These are phyloP conservation scores for Solanum lycopersicoides DNA, from an alignment of 257 asterid genomes.

Conservation along the genomic window DNA sequence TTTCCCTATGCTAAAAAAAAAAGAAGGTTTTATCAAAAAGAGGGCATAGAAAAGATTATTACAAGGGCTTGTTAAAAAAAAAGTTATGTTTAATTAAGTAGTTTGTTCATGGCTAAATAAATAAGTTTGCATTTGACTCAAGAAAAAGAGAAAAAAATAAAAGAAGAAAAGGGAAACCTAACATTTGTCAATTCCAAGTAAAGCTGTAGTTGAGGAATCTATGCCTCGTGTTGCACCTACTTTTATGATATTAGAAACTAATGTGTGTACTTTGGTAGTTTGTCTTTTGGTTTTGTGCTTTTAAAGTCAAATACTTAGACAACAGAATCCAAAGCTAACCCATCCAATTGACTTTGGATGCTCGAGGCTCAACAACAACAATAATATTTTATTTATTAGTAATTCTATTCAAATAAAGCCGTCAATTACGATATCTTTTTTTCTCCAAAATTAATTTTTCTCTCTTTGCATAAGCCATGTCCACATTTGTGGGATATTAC, in stretches of 20 bases:
- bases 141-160: neutral
- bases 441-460: too few species aligned
- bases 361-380: neutral
- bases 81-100: neutral
- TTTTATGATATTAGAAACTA: neutral
- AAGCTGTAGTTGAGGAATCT: constrained; percentile 12
- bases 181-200: neutral
- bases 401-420: constrained; percentile 2
- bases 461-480: neutral
- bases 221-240: constrained; percentile 6
- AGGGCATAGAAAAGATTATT: neutral
- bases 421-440: neutral
- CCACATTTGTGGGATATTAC: neutral
- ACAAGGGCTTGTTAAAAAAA: neutral
- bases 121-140: neutral
- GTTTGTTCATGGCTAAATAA: neutral
- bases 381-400: neutral
- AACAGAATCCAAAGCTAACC: constrained; percentile 13
- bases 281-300: neutral
- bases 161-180: neutral
- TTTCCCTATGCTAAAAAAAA: too few species aligned
- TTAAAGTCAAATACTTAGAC: constrained; percentile 3
- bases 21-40: too few species aligned
- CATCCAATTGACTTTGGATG: constrained; percentile 8
- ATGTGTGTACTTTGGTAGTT: neutral